phyloP scores from a whole-genome alignment of 2,329 filamentous ascomycete genomes.

The Aspergillus pseudoterreus region DNA sequence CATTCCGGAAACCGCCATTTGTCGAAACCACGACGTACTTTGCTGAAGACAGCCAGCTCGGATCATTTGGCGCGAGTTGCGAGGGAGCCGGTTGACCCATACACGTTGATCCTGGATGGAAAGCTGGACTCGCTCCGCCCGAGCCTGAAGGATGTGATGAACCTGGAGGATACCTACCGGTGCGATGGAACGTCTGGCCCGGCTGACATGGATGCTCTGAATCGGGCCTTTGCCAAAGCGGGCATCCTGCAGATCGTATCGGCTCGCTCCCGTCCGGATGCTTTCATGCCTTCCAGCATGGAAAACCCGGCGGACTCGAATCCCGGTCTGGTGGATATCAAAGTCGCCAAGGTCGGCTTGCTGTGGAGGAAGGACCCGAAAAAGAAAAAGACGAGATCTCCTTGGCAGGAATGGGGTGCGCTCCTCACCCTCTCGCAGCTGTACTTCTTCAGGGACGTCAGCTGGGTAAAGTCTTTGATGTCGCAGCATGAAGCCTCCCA shows the following conservation, averaged over 20 bases:
- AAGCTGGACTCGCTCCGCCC: slow-evolving; percentile 80
- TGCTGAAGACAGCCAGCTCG: slow-evolving; percentile 63
- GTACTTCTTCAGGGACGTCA: slow-evolving; percentile 91
- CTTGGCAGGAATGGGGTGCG: slow-evolving; percentile 98
- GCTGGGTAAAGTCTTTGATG: slow-evolving; percentile 89
- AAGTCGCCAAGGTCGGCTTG: slow-evolving; percentile 91
- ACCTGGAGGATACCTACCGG: slow-evolving; percentile 85
- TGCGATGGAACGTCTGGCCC: slow-evolving; percentile 74
- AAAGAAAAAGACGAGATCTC: slow-evolving; percentile 89
- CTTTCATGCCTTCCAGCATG: slow-evolving; percentile 86
- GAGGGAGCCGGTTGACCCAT: slow-evolving; percentile 90
- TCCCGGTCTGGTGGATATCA: slow-evolving; percentile 93
- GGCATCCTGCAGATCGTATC: slow-evolving; percentile 94
- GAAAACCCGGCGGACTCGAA: slow-evolving; percentile 82
- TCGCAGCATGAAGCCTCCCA: slow-evolving; percentile 80
- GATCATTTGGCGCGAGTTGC: slow-evolving; percentile 63
- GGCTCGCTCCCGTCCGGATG: slow-evolving; percentile 85
- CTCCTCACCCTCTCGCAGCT: slow-evolving; percentile 94
- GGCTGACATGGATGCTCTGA: slow-evolving; percentile 75
- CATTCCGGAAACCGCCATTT: slow-evolving; percentile 67
- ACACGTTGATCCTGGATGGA: slow-evolving; percentile 86
- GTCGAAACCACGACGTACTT: slow-evolving; percentile 66
- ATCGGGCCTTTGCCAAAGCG: slow-evolving; percentile 85
- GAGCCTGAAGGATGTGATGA: slow-evolving; percentile 85
- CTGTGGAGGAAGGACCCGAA: slow-evolving; percentile 93